Base-by-base conservation (phyloP, 805 yeast genomes). In the Metschnikowia koreensis region DNA sequence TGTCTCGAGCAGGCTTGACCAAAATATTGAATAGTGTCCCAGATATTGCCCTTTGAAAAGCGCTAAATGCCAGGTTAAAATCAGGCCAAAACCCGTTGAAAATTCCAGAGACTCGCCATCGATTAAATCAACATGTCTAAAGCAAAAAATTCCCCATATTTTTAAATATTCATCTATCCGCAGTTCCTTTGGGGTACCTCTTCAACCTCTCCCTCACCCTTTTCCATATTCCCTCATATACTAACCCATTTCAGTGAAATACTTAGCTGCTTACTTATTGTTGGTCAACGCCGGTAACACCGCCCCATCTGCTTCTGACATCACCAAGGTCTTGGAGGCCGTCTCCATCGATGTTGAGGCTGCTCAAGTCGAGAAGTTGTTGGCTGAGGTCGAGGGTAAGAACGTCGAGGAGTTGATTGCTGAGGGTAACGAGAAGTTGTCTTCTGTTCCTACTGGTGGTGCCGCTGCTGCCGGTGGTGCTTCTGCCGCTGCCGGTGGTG, bases 201-300 rank as follows among this genome's bases (percentile, higher is more conserved):
- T n/a, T n/a, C n/a, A n/a, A n/a, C n/a, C 33, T 29, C 10, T 29
- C 33, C 10, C 33, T 12, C 34, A 31, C 10, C 34, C 13, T 10
- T 31, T 31, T 10, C 34, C 34, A 31, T 10, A 10, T 31, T 6
- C 34, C 34, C 3, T 10, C 45, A 12, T 26, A 46, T 65, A 66
- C 70, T 66, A 66, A 67, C 70, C 31, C n/a, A 1, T 28, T 22
- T 36, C 46, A 71, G 73, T 72, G 77, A 72, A 71, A 70, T 72
- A 72, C 75, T 68, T 72, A 65, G 77, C 77, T 67, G 77, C 77
- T 64, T 72, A 72, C 74, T 70, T 72, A 65, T 71, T 72, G 68
- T 71, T 72, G 68, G 74, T 70, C 59, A 70, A 71, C 73, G 76
- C 75, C 68, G 77, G 77, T 62, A 71, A 72, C 73, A 58, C 74